Percentiles rank a stretch among this genome's conserved stretches.
phyloP scores from a whole-genome alignment of 2,329 filamentous ascomycete genomes.

The Xylaria hypoxylon region DNA sequence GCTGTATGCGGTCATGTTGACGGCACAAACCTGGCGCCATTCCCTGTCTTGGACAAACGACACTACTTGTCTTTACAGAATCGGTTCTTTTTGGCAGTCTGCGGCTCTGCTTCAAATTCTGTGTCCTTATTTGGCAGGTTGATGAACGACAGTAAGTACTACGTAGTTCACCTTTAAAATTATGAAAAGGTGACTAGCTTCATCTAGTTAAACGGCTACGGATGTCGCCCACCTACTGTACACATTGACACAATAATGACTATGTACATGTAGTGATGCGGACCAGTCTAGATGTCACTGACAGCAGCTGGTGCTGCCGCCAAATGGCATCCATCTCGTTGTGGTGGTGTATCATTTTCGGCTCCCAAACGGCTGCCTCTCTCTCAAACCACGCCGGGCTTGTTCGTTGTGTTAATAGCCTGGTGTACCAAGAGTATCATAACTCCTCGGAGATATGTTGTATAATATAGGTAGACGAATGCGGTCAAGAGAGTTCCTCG shows the following conservation, averaged over 20 bases:
- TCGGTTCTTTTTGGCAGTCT: constrained; percentile 30
- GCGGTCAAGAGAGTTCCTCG: background rate
- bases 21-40: constrained; percentile 31
- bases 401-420: background rate
- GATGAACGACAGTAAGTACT: constrained; percentile 4
- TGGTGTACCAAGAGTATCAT: background rate
- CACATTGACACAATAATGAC: background rate
- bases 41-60: constrained; percentile 36
- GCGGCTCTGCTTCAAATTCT: constrained; percentile 32
- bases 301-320: background rate
- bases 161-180: constrained; percentile 3
- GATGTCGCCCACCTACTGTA: background rate
- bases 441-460: background rate
- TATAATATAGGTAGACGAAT: background rate
- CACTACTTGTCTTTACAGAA: constrained; percentile 27
- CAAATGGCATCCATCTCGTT: background rate
- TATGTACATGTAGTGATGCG: background rate
- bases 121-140: constrained; percentile 29
- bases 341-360: background rate
- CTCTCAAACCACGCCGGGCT: background rate
- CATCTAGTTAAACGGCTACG: background rate
- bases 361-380: background rate
- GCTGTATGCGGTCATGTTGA: constrained; percentile 34
- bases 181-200: constrained; percentile 17
- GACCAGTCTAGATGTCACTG: background rate